Conservation (phyloP, 1,284 basidiomycete genomes). For the Leccinum solheimii region DNA sequence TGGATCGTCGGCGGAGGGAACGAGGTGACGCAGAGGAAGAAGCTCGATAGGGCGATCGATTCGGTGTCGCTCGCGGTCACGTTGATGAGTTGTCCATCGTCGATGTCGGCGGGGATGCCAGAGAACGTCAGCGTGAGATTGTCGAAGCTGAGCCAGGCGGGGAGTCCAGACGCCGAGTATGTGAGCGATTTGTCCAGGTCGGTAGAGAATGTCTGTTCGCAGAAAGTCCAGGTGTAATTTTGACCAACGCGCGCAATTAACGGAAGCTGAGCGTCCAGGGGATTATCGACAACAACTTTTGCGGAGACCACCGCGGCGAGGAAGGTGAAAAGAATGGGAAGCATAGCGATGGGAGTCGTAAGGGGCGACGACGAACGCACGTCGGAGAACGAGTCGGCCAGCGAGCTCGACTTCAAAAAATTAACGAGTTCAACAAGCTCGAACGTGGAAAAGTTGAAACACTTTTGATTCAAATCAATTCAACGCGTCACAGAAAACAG, state of each 20-base stretch:
- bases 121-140: slow-evolving; percentile 47
- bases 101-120: slow-evolving; percentile 56
- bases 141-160: slow-evolving; percentile 70
- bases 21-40: slow-evolving; percentile 64
- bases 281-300: slow-evolving; percentile 48
- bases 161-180: slow-evolving; percentile 53
- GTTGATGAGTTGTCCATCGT: slow-evolving; percentile 59
- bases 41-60: slow-evolving; percentile 49
- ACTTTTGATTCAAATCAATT: neutral
- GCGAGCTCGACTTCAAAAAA: slow-evolving; percentile 43
- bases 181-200: slow-evolving; percentile 40
- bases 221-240: slow-evolving; percentile 66
- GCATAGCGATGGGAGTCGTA: slow-evolving; percentile 58
- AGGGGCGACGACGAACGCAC: slow-evolving; percentile 44
- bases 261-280: slow-evolving; percentile 62
- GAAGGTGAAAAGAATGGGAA: slow-evolving; percentile 57
- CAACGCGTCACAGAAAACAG: slow-evolving; percentile 21
- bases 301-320: slow-evolving; percentile 41
- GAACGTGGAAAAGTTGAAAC: slow-evolving; percentile 8
- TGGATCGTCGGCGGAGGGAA: slow-evolving; percentile 56
- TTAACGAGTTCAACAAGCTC: slow-evolving; percentile 6
- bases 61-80: slow-evolving; percentile 55
- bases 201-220: slow-evolving; percentile 59
- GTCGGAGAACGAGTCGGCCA: slow-evolving; percentile 57
- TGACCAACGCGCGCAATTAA: slow-evolving; percentile 58